Evolutionary conservation across 306 rosid genomes (phyloP).

Genomic region (Cicer yamashitae): DNA sequence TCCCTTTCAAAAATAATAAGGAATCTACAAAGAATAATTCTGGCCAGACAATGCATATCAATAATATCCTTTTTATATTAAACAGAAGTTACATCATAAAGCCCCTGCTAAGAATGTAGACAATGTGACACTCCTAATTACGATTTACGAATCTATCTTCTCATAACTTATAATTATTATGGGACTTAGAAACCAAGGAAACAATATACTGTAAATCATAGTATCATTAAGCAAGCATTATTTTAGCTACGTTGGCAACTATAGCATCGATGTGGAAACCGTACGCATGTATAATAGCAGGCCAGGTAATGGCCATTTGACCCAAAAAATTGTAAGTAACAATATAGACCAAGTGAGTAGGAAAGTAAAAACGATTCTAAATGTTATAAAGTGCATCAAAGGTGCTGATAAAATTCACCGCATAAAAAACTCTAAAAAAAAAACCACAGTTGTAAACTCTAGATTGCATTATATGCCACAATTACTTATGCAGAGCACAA

Average conservation of each 20-base stretch:
- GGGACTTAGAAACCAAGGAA: no score
- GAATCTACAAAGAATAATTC: no score
- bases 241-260: slow-evolving; percentile 3
- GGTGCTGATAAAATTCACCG: slow-evolving; percentile 19
- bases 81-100: no score
- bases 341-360: neutral
- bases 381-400: slow-evolving; percentile 26
- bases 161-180: no score
- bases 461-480: slow-evolving; percentile 27
- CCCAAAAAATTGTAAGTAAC: neutral
- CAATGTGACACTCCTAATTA: no score
- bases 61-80: no score
- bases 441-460: neutral
- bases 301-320: neutral
- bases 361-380: slow-evolving; percentile 25
- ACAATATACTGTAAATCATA: no score
- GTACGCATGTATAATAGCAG: neutral
- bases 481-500: slow-evolving; percentile 53
- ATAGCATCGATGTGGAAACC: slow-evolving; percentile 10
- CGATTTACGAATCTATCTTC: no score
- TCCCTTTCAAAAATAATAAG: no score
- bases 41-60: no score
- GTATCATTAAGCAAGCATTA: no score
- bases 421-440: slow-evolving; percentile 21
- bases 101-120: no score